Base-by-base conservation (phyloP, 2,329 filamentous ascomycete genomes). In the Cladosporium colombiae region DNA sequence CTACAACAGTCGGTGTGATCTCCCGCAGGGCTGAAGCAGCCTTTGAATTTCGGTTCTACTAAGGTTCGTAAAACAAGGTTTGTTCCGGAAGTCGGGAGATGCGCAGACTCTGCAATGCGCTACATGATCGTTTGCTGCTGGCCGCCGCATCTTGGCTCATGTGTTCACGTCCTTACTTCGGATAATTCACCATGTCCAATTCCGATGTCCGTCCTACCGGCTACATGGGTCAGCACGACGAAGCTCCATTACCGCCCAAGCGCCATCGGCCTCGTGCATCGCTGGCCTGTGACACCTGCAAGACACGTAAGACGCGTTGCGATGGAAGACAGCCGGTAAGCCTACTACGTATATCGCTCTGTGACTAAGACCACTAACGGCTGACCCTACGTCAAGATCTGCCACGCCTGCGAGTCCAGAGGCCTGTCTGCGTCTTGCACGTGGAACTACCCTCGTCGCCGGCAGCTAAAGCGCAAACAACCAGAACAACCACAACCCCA, bases 201-300 rank as follows among this genome's bases (percentile, higher is more conserved):
- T 16, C 60, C 49, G 60, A 53, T 53, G 27, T 37, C 60, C 44
- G 60, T 29, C 33, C 33, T n/a, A 55, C 60, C 46, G 31, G 31
- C 21, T 50, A 62, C 25, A 55, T 50, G 13, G 46, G 31, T 40
- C 60, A 62, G 31, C 29, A 23, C n/a, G 27, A 25, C 16, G 49
- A 53, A 2, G 49, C 33, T 40, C 49, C 60, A 14, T 52, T 62
- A 13, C 59, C 59, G 33, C 58, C 59, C 10, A 62, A 62, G 49
- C 46, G 60, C 31, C 60, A 62, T 55, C 60, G 60, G 23, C 60
- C 60, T 25, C 60, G 60, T 23, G 60, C 60, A 18, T 62, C 60
- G 25, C 49, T 72, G 84, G 69, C 69, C 35, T 70, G 69, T 59
- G 68, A 68, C 21, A 68, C 70, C 18, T 72, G 71, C 66, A 67